A percentile compares a stretch with the other conserved stretches of the same genome.
Conservation (phyloP, 2,329 filamentous ascomycete genomes). For the Trichoderma lentiforme region DNA sequence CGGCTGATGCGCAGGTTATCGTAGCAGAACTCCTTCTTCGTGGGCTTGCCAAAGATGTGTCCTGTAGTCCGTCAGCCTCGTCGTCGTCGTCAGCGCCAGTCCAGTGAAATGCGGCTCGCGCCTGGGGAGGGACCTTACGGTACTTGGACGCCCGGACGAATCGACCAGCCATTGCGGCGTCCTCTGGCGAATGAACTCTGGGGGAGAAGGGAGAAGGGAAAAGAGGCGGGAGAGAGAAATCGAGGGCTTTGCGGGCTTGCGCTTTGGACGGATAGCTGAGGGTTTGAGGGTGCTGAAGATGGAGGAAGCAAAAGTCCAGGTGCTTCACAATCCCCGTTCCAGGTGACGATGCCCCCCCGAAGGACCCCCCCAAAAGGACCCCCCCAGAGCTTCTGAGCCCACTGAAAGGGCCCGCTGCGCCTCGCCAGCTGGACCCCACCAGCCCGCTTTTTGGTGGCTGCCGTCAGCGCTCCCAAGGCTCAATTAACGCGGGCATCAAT, state of each 20-base stretch:
- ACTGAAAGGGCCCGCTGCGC: conserved; percentile 17
- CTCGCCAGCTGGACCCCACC: conserved; percentile 12
- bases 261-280: background rate
- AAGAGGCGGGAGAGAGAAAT: background rate
- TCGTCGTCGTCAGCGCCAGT: conserved; percentile 11
- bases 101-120: conserved; percentile 14
- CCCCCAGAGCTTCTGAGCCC: conserved; percentile 2
- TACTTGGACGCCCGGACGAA: conserved; percentile 68
- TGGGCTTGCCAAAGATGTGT: conserved; percentile 96
- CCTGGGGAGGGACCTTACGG: conserved; percentile 49
- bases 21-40: conserved; percentile 97
- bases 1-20: conserved; percentile 95
- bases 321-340: background rate
- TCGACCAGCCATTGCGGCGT: conserved; percentile 54
- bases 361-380: background rate
- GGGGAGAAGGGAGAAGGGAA: background rate
- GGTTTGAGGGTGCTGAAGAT: background rate
- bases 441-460: background rate
- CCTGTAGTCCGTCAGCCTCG: conserved; percentile 52
- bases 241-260: background rate
- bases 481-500: background rate
- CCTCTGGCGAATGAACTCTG: conserved; percentile 20
- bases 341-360: conserved; percentile 15
- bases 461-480: conserved; percentile 1
- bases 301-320: background rate